Conservation (phyloP, 2,329 filamentous ascomycete genomes). For the Talaromyces atroroseus region DNA sequence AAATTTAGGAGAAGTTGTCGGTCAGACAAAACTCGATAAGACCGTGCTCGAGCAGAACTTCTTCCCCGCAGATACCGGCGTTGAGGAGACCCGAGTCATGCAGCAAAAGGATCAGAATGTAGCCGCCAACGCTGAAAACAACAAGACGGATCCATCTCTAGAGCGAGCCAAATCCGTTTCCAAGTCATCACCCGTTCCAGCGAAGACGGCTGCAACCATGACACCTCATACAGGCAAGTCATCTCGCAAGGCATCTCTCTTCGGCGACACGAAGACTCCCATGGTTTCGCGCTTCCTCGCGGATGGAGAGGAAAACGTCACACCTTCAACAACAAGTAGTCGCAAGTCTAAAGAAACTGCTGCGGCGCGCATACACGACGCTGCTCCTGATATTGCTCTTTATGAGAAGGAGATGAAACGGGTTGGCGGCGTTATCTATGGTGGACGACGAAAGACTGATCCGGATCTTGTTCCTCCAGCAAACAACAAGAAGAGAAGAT, state of each 20-base stretch:
- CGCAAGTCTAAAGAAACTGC: conserved; percentile 87
- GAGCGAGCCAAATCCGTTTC: conserved; percentile 19
- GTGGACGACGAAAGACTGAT: conserved; percentile 45
- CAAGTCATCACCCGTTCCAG: conserved; percentile 8
- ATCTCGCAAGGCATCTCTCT: conserved; percentile 24
- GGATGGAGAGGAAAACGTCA: conserved; percentile 77
- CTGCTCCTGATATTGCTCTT: conserved; percentile 77
- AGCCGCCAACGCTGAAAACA: conserved; percentile 13
- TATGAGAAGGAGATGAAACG: conserved; percentile 95
- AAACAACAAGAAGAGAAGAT: conserved; percentile 40
- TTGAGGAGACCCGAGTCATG: conserved; percentile 24
- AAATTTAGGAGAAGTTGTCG: conserved; percentile 88
- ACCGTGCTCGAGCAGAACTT: conserved; percentile 66
- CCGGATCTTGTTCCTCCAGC: conserved; percentile 31
- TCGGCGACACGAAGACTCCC: conserved; percentile 47
- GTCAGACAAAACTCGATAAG: conserved; percentile 77
- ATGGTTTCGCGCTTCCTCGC: conserved; percentile 46
- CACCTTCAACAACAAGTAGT: conserved; percentile 68
- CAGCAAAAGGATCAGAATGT: conserved; percentile 32
- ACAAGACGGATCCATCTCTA: conserved; percentile 16
- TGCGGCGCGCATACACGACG: conserved; percentile 65
- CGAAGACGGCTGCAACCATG: not conserved
- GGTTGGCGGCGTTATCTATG: conserved; percentile 59
- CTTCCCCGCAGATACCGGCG: conserved; percentile 37
- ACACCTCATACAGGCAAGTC: conserved; percentile 20